Evolutionary conservation across 2,329 filamentous ascomycete genomes (phyloP).

Genomic region (Colletotrichum sp.): DNA sequence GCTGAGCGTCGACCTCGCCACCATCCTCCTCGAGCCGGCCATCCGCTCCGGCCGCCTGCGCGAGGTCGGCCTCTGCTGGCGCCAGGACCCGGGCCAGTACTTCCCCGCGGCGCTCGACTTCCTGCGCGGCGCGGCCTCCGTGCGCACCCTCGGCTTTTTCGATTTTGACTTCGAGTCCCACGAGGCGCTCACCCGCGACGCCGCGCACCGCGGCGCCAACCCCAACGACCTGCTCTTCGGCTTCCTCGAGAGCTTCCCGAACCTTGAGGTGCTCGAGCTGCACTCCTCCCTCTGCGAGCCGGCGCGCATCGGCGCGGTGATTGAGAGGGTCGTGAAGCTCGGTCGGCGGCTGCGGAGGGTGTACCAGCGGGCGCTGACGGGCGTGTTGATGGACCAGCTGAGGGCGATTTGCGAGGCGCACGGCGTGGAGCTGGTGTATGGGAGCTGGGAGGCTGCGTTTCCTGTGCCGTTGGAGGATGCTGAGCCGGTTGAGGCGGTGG

Average conservation of each 20-base stretch:
- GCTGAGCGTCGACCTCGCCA: slow-evolving; percentile 14
- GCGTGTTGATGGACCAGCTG: slow-evolving; percentile 13
- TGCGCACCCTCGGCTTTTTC: slow-evolving; percentile 38
- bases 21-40: slow-evolving; percentile 25
- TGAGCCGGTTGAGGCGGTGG: neutral
- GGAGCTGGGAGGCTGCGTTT: slow-evolving; percentile 5
- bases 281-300: slow-evolving; percentile 2
- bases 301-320: neutral
- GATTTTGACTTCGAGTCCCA: slow-evolving; percentile 36
- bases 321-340: neutral
- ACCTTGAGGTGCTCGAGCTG: slow-evolving; percentile 21
- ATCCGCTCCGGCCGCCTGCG: slow-evolving; percentile 32
- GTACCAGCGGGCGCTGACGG: slow-evolving; percentile 13
- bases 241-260: slow-evolving; percentile 23
- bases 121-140: slow-evolving; percentile 36
- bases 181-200: slow-evolving; percentile 12
- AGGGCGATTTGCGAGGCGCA: neutral
- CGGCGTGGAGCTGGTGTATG: slow-evolving; percentile 11
- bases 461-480: slow-evolving; percentile 4
- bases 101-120: slow-evolving; percentile 35
- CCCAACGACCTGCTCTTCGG: slow-evolving; percentile 4
- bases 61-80: slow-evolving; percentile 29
- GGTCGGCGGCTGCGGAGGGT: neutral
- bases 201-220: slow-evolving; percentile 5
- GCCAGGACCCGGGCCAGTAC: slow-evolving; percentile 27